Evolutionary conservation across 129 eudicot genomes (phyloP), one percentile per base, ranked within the genome.

Genomic region (Lonicera japonica): DNA sequence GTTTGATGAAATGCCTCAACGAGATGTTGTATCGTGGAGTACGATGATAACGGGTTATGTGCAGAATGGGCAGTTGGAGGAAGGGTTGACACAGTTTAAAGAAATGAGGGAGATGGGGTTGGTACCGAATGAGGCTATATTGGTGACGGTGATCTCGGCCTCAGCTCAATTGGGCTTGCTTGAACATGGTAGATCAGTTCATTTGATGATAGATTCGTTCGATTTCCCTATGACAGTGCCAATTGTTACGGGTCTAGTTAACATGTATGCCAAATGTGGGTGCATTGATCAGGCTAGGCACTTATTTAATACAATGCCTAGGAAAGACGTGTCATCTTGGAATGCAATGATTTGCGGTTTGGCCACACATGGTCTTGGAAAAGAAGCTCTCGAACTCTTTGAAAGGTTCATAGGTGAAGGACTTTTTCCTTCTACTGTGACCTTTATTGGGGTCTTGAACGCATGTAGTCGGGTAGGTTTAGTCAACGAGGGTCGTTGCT

Each of bases 1-100:
- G 71, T 75, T 75, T 25, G 71, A 69, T 25, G 67, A 69, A 64
- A 69, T 64, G 80, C 80, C 71, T 58, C 67, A 58, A 21, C 63
- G 45, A 64, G 68, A 75, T 52, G 71, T 52, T 58, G 41, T 69
- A 25, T 75, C 75, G 7, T 75, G 75, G 75, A 75, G 75, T 60
- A 39, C 63, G 8, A 69, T 75, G 75, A 64, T 75, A 48, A 63
- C 71, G 0, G 75, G 80, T 22, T 50, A 50, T n/a, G 71, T 64
- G 25, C 67, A 58, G 6, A 57, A 75, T 7, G 75, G 71, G 18
- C 52, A 17, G 43, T 58, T 75, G 66, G 66, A 69, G 48, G 58
- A 75, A 69, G 75, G 71, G 2, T 40, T 75, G 43, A 52, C 50
- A 1, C 22, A 56, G 23, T 69, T 63, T 41, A 51, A 58, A 25